Evolutionary conservation across 1,284 basidiomycete genomes (phyloP).

Genomic region (Heliocybe sulcata): DNA sequence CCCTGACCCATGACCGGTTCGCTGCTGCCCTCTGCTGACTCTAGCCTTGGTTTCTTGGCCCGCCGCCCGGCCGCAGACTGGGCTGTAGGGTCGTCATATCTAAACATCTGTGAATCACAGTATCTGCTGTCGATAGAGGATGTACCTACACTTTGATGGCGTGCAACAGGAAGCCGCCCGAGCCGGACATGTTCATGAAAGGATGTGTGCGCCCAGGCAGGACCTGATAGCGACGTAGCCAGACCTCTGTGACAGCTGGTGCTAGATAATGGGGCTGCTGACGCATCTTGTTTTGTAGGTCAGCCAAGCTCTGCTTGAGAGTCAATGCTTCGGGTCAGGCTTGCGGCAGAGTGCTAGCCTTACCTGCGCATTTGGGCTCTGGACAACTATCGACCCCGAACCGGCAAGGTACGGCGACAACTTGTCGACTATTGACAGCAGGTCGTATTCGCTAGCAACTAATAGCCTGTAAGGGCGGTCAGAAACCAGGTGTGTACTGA

Average conservation of each 20-base stretch:
- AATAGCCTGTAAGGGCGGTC: slow-evolving; percentile 49
- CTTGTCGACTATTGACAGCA: slow-evolving; percentile 73
- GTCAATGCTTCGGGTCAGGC: slow-evolving; percentile 1
- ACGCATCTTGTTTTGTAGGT: slow-evolving; percentile 71
- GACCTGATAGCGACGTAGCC: slow-evolving; percentile 89
- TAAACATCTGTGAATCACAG: too few species aligned
- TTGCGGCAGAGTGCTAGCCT: slow-evolving; percentile 8
- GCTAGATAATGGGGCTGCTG: slow-evolving; percentile 65
- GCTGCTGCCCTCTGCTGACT: slow-evolving; percentile 1
- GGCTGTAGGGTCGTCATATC: slow-evolving; percentile 63
- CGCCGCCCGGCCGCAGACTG: slow-evolving; percentile 24
- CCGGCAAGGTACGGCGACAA: slow-evolving; percentile 77
- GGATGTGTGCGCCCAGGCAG: slow-evolving; percentile 96
- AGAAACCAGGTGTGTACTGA: background rate
- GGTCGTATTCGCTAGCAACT: slow-evolving; percentile 82
- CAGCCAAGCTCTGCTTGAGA: slow-evolving; percentile 52
- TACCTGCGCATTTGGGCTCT: slow-evolving; percentile 79
- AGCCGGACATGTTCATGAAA: slow-evolving; percentile 86
- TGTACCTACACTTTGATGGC: slow-evolving; percentile 85
- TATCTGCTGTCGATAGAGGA: too few species aligned
- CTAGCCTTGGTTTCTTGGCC: slow-evolving; percentile 4
- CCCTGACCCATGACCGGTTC: background rate
- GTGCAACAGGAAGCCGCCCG: slow-evolving; percentile 85
- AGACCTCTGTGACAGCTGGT: slow-evolving; percentile 82
- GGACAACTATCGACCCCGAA: slow-evolving; percentile 81